Base-by-base conservation (phyloP, 108 stramenopile species). In the Fragilaria radians region DNA sequence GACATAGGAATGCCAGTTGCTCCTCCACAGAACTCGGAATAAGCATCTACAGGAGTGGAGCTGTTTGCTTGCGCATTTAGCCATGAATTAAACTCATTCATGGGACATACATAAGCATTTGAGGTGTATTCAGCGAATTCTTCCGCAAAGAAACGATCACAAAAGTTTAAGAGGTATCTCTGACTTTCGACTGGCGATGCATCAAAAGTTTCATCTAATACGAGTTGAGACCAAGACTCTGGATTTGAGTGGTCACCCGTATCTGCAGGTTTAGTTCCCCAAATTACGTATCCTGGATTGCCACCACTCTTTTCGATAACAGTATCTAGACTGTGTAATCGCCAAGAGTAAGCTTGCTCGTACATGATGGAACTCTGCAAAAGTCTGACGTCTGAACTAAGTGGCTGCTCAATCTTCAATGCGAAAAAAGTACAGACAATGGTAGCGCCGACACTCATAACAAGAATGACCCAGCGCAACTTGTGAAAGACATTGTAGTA, bases 231-330 rank as follows among this genome's bases (percentile, higher is more conserved):
- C 61, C 65, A 74, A 1, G 49, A 36, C 3, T 42, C 51, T 14
- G 81, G 81, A 53, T 78, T 66, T 61, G 57, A 71, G 4, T 57
- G 61, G 46, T 76, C 64, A 23, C 72, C 78, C 7, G 78, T 79
- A 24, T 79, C 78, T 7, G 67, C 78, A 60, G 72, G 65, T 29
- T 0, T 59, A 0, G 61, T 4, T 28, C 77, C 81, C 55, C 65
- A 77, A 11, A 62, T 61, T 2, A 81, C 65, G 3, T 45, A 50
- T 0, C 61, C 70, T 19, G 42, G 32, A 23, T 52, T 70, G 5
- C 79, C 79, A 17, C 54, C 65, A 14, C 48, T 25, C 36, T 71
- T 70, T 0, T 58, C 30, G 28, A 79, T 47, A 1, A 32, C 48
- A 14, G 55, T 48, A 29, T 48, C 55, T n/a, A 79, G 46, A 18